Evolutionary conservation across 768 basidiomycete species (phyloP), one percentile per base, ranked within the genome.

Genomic region (Hypholoma sublateritium): DNA sequence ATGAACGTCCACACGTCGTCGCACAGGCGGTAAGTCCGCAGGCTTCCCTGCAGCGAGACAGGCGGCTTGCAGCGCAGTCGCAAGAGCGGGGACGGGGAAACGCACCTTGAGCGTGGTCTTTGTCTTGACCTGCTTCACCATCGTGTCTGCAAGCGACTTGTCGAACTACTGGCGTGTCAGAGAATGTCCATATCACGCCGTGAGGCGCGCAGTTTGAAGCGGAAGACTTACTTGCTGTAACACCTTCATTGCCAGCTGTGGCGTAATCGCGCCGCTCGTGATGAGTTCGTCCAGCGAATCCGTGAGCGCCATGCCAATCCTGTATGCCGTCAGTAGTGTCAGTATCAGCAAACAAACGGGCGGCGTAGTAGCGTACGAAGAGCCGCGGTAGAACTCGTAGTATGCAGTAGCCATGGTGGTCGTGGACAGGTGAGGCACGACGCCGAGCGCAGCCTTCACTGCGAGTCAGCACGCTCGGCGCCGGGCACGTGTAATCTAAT

Each of bases 1-100:
- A 96, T 91, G 72, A 98, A 99, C 52, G 96, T 98, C 97, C 97
- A 98, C 47, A 98, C 96, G 68, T 95, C 95, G 74, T 96, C 94
- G 70, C 92, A 93, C 3, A 93, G 80, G 7, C 93, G 86, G 72
- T 97, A 99, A 2, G 94, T 98, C 62, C 90, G 84, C 53, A 98
- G 74, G 69, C 95, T 91, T 16, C 94, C 96, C 93, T 92, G 60
- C 53, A 49, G 42, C 56, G 2, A 16, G 21, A 54, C 35, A 32
- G 24, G 22, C 24, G 53, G 44, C 8, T 36, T 24, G 19, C 28
- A 32, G 28, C 2, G 47, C 25, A 57, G 32, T 12, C 22, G 28
- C 24, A 57, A 25, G 13, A 25, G 43, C 24, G 32, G 17, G 17
- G 44, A 28, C 1, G 14, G 35, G 14, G 22, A 42, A 6, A 66